Base-by-base conservation (phyloP, 169 alveolate genomes). In the Cryptosporidium sp. region DNA sequence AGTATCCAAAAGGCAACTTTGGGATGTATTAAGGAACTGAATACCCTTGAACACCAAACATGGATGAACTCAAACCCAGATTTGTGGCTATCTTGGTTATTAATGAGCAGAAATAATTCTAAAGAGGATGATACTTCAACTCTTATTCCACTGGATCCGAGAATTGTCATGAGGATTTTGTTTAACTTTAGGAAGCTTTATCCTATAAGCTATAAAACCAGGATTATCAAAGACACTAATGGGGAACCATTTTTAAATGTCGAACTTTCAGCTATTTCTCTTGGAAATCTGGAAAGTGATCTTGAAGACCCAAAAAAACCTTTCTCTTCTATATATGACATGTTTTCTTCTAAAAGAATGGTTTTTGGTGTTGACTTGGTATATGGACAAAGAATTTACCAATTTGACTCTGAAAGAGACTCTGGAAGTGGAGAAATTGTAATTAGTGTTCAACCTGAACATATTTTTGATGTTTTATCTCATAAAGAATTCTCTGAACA, bases 11-110 rank as follows among this genome's bases (percentile, higher is more conserved):
- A 39, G 45, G 21, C 29, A 18, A 9, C 35, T 33, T 33, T 80
- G 14, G 75, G n/a, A 39, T 45, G 42, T 37, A 62, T 80, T 18
- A 80, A 35, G 16, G n/a, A 12, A 9, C 14, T 80, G 7, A 16
- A 67, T n/a, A 65, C 18, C 23, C 52, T 80, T 6, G 75, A 65
- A 16, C 14, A 80, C 21, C 89, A 80, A 48, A 53, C 56, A 1
- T 80, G 89, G 89, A 80, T 80, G 75, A 31, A 80, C 21, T 29
- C 86, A 6, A 42, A 65, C 35, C 80, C 89, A 14, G 62, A 65
- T 23, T 12, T 33, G 39, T 80, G 89, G 89, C 61, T 80, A 26
- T 42, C 42, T 16, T 80, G 89, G 89, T 9, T 80, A 39, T 45
- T 45, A 29, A 70, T 70, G 84, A n/a, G 8, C 1, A 48, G 37